These are phyloP conservation scores for Aphanomyces euteiches DNA, from an alignment of 352 stramenopile species.

Conservation along the genomic window DNA sequence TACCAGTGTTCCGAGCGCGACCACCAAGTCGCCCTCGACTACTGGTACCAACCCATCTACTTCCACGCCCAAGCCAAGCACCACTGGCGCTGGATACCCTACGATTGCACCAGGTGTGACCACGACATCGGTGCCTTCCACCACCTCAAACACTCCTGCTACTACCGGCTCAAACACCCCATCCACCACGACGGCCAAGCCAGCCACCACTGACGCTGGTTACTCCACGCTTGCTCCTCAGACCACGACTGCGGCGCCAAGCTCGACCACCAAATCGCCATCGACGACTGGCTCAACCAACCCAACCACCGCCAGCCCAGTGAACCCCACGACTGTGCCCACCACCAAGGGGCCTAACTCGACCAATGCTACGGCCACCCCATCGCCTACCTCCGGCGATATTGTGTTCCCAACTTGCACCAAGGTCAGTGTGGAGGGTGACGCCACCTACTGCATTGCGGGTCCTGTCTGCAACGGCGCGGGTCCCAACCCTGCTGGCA, in stretches of 20 bases:
- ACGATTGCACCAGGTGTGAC: not conserved
- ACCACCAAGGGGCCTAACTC: not conserved
- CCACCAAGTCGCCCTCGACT: too few relatives aligned
- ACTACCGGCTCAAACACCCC: not conserved
- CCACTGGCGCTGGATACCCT: too few relatives aligned
- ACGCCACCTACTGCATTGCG: constrained; percentile 31
- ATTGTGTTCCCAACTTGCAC: constrained; percentile 15
- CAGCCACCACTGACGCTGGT: not conserved
- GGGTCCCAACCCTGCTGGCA: constrained; percentile 12
- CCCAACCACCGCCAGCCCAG: too few relatives aligned
- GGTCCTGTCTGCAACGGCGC: constrained; percentile 28
- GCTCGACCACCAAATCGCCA: too few relatives aligned
- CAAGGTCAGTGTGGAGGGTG: constrained; percentile 24
- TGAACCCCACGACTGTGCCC: not conserved
- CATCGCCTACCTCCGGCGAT: not conserved
- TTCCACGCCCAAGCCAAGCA: too few relatives aligned
- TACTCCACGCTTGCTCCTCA: not conserved
- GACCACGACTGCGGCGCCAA: too few relatives aligned
- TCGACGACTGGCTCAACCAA: too few relatives aligned
- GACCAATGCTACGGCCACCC: not conserved
- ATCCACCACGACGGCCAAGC: not conserved
- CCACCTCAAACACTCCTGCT: not conserved
- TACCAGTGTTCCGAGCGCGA: too few relatives aligned
- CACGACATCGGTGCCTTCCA: not conserved
- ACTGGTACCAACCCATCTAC: too few relatives aligned